Conservation (phyloP, 75 land plant species). For the Azolla pinnata region DNA sequence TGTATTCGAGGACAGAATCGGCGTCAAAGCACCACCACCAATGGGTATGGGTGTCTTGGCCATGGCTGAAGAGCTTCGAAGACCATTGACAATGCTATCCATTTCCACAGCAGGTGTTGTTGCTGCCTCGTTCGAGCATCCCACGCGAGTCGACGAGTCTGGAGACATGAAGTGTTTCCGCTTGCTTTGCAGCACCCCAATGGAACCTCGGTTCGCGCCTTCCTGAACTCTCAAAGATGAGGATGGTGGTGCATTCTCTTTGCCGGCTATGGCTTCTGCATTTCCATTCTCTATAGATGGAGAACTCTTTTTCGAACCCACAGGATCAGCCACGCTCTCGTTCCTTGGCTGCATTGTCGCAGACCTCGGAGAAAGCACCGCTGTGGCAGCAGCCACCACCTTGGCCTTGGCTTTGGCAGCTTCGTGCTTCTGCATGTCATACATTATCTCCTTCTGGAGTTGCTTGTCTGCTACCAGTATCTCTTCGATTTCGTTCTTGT, state of each 20-base stretch:
- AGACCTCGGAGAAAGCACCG: conserved; percentile 14
- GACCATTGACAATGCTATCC: no score
- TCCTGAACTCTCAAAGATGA: conserved; percentile 1
- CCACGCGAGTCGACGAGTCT: conserved; percentile 14
- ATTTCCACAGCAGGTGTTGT: neutral
- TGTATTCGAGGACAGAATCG: neutral
- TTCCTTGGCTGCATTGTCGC: conserved; percentile 9
- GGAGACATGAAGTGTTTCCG: conserved; percentile 8
- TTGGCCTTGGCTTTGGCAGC: conserved; percentile 43
- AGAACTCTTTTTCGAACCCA: neutral
- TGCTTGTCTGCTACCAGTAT: conserved; percentile 78
- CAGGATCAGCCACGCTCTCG: neutral
- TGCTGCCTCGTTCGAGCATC: conserved; percentile 25
- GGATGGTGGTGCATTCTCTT: conserved; percentile 8
- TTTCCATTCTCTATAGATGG: conserved; percentile 4
- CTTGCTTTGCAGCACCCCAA: conserved; percentile 9
- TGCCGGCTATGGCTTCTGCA: neutral
- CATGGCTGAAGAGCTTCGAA: conserved; percentile 3
- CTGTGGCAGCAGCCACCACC: conserved; percentile 28
- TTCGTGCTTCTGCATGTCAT: conserved; percentile 86
- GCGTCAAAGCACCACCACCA: neutral
- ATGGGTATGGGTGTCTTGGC: neutral
- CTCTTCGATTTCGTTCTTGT: conserved; percentile 84
- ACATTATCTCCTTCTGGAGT: conserved; percentile 79
- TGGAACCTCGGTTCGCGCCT: neutral